These are phyloP conservation scores for Rosa multiflora DNA, from an alignment of 306 rosid species.

Conservation along the genomic window DNA sequence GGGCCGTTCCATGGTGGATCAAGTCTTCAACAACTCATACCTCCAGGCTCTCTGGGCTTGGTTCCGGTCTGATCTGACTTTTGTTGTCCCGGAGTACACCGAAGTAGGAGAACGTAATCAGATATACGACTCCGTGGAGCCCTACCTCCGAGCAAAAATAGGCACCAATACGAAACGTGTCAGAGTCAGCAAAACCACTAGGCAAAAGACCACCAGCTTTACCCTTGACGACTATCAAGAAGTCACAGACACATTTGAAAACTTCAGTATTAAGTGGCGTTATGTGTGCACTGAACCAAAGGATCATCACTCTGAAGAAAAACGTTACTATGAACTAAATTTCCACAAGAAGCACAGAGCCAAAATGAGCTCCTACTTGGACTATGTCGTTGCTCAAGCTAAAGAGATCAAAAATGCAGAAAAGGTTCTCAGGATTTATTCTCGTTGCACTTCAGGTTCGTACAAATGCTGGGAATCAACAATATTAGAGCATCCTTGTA, in stretches of 20 bases:
- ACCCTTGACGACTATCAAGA: slow-evolving; percentile 26
- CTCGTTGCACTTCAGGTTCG: not conserved
- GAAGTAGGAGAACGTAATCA: slow-evolving; percentile 32
- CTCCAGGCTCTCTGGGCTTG: slow-evolving; percentile 13
- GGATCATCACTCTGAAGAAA: not conserved
- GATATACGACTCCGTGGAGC: slow-evolving; percentile 35
- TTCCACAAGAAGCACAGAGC: slow-evolving; percentile 33
- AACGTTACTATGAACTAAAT: slow-evolving; percentile 23
- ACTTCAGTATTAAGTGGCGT: slow-evolving; percentile 24
- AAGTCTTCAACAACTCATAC: slow-evolving; percentile 30
- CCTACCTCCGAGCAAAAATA: slow-evolving; percentile 33
- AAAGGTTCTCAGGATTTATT: slow-evolving; percentile 18
- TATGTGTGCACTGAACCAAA: not conserved
- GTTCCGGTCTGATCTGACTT: slow-evolving; percentile 27
- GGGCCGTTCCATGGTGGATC: slow-evolving; percentile 32
- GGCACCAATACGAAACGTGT: slow-evolving; percentile 11
- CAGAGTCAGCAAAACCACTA: slow-evolving; percentile 24
- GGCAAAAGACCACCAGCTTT: slow-evolving; percentile 28
- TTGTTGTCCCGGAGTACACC: slow-evolving; percentile 24
- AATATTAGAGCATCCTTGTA: slow-evolving; percentile 33
- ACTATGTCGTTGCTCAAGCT: slow-evolving; percentile 22
- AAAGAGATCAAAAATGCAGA: slow-evolving; percentile 11
- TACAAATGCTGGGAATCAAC: not conserved
- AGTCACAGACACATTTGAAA: slow-evolving; percentile 18
- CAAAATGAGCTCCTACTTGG: slow-evolving; percentile 29